Conservation (phyloP, 2,329 filamentous ascomycete genomes). For the Phaeoacremonium minimum region DNA sequence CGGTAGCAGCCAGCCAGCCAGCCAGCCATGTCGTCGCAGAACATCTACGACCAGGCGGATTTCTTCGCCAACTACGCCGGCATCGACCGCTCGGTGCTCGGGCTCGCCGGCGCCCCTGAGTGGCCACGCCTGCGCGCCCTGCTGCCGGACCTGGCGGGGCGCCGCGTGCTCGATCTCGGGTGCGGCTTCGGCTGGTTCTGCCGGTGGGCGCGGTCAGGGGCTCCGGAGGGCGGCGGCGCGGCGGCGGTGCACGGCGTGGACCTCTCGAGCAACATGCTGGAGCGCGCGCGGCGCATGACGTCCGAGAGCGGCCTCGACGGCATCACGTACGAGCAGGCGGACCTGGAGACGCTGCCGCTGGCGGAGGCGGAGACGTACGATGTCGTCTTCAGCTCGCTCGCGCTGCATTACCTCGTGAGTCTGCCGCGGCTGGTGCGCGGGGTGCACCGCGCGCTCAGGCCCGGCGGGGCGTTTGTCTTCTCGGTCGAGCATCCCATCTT, state of each 20-base stretch:
- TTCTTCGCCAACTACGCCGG: slow-evolving; percentile 38
- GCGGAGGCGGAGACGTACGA: slow-evolving; percentile 21
- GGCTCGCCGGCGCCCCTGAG: slow-evolving; percentile 35
- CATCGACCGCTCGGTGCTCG: slow-evolving; percentile 31
- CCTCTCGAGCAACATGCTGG: slow-evolving; percentile 38
- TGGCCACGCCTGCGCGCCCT: slow-evolving; percentile 35
- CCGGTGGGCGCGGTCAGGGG: slow-evolving; percentile 34
- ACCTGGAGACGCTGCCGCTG: slow-evolving; percentile 26
- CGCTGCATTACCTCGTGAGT: slow-evolving; percentile 33
- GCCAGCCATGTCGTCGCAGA: slow-evolving; percentile 24
- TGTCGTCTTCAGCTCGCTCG: slow-evolving; percentile 33
- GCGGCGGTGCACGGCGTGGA: slow-evolving; percentile 30
- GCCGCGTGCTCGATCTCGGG: slow-evolving; percentile 35
- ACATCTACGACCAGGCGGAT: slow-evolving; percentile 33
- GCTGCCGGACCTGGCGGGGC: slow-evolving; percentile 25
- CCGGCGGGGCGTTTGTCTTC: slow-evolving; percentile 33
- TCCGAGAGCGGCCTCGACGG: slow-evolving; percentile 12
- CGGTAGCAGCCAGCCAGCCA: too few species aligned
- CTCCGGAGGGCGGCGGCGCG: too few species aligned
- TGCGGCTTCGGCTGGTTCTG: slow-evolving; percentile 43
- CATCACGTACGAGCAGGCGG: slow-evolving; percentile 25
- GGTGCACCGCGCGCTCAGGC: slow-evolving; percentile 24
- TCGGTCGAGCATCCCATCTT: slow-evolving; percentile 42
- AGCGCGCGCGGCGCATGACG: too few species aligned
- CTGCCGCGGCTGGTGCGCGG: slow-evolving; percentile 23